Evolutionary conservation across 2,329 filamentous ascomycete genomes (phyloP), one percentile per base, ranked within the genome.

Genomic region (Escovopsis sp.): DNA sequence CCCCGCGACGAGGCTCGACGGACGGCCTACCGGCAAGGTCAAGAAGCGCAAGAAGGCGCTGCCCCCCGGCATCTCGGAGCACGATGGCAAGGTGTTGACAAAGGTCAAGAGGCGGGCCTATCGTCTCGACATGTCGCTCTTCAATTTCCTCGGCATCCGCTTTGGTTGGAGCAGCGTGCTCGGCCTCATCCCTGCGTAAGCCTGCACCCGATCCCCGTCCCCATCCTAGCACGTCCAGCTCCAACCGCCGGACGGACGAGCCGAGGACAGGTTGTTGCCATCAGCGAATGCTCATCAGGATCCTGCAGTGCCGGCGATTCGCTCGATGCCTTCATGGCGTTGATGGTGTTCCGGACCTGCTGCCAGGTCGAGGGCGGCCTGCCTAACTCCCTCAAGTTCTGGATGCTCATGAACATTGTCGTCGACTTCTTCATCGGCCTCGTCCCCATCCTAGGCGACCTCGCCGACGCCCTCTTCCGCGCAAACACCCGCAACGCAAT

Each of bases 91-190:
- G 48, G 70, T 95, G 51, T 77, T 96, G 49, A 93, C 82, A 52
- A 82, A 82, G 53, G 85, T 94, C 52, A 89, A 94, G 61, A 75
- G 82, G 53, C 74, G 82, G 45, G 87, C 91, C 32, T 94, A 94
- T 63, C 73, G 77, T 33, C 75, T 95, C 26, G 91, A 96, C 61
- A 82, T 86, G 68, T 76, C 74, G 43, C 73, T 94, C 6, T 93
- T 89, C 67, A 87, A 75, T 55, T 75, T 85, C 56, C 75, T 82
- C 49, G 86, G 87, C 36, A 72, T 94, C 45, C 76, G 80, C 45
- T 88, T 96, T 56, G 91, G 91, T 43, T 95, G 87, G 86, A 77
- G 84, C 41, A 83, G 81, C 52, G 74, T 94, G 45, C 85, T 96
- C 53, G 91, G 81, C 12, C 58, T 96, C 7, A 62, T 96, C 43